These are phyloP conservation scores for Scenedesmus sp. DNA, from an alignment of 163 green algal genomes.

Conservation along the genomic window DNA sequence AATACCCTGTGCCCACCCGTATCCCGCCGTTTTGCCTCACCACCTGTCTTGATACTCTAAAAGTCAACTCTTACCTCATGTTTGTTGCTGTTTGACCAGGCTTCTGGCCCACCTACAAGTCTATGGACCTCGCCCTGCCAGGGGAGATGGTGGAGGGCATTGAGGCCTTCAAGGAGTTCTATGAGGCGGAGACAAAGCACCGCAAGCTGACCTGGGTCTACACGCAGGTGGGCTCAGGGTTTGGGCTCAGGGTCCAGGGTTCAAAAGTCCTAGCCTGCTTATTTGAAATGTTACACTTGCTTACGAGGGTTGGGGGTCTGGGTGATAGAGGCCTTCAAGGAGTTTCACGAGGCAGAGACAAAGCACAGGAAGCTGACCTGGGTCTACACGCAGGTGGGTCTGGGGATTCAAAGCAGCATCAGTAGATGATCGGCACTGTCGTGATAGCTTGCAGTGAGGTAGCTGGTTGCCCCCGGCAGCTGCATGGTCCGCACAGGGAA, in stretches of 20 bases:
- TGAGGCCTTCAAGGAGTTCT: conserved; percentile 87
- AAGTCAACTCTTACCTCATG: too few relatives aligned
- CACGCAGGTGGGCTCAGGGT: conserved; percentile 52
- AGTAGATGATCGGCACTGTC: background rate
- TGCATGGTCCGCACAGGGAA: too few relatives aligned
- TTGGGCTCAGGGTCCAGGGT: background rate
- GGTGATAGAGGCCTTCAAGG: too few relatives aligned
- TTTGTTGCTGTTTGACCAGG: conserved; percentile 14
- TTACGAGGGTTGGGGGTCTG: too few relatives aligned
- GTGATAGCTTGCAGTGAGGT: background rate
- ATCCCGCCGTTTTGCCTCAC: background rate
- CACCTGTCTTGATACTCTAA: too few relatives aligned
- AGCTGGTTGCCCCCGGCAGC: too few relatives aligned
- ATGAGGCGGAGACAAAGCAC: conserved; percentile 85
- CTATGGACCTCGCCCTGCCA: conserved; percentile 90
- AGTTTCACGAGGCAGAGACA: conserved; percentile 82
- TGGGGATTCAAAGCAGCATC: background rate
- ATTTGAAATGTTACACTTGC: too few relatives aligned
- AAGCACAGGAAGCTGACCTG: conserved; percentile 92
- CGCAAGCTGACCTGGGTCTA: conserved; percentile 95
- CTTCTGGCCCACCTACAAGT: conserved; percentile 99
- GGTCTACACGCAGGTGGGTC: conserved; percentile 81
- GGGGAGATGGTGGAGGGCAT: conserved; percentile 89
- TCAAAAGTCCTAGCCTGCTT: too few relatives aligned
- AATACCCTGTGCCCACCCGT: background rate